These are phyloP conservation scores for Onygenales sp. DNA, from an alignment of 2,329 filamentous ascomycete species.

Conservation along the genomic window DNA sequence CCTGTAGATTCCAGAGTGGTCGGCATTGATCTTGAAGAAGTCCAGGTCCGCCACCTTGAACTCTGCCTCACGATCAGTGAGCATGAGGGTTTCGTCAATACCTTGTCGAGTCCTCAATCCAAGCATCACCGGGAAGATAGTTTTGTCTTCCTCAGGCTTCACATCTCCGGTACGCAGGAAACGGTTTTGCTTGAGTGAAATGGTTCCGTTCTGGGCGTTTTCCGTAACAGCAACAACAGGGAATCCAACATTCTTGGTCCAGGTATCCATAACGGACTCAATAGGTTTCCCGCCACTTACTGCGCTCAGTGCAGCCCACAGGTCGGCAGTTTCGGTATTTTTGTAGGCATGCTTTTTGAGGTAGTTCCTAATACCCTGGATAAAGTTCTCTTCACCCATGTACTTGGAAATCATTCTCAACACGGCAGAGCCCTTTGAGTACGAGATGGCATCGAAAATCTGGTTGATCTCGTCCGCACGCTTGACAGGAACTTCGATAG, in stretches of 20 bases:
- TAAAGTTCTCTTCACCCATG: constrained; percentile 82
- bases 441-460: constrained; percentile 96
- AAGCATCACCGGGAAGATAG: constrained; percentile 82
- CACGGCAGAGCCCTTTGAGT: constrained; percentile 92
- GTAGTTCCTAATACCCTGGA: constrained; percentile 83
- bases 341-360: constrained; percentile 95
- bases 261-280: constrained; percentile 82
- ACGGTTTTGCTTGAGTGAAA: constrained; percentile 87
- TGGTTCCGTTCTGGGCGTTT: constrained; percentile 58
- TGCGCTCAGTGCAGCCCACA: constrained; percentile 79
- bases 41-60: constrained; percentile 71
- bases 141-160: constrained; percentile 82
- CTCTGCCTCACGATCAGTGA: constrained; percentile 61
- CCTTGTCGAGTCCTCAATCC: constrained; percentile 67
- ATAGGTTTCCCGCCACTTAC: constrained; percentile 90
- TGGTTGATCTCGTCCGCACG: constrained; percentile 93
- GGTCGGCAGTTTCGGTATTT: constrained; percentile 82
- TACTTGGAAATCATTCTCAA: constrained; percentile 96
- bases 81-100: constrained; percentile 64
- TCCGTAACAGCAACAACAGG: constrained; percentile 83
- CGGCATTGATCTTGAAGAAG: constrained; percentile 95
- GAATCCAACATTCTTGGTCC: constrained; percentile 94
- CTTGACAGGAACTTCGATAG: constrained; percentile 93
- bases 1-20: constrained; percentile 86
- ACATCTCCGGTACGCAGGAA: constrained; percentile 89